Evolutionary conservation across 2,329 filamentous ascomycete genomes (phyloP).

Genomic region (Didymella lethalis): DNA sequence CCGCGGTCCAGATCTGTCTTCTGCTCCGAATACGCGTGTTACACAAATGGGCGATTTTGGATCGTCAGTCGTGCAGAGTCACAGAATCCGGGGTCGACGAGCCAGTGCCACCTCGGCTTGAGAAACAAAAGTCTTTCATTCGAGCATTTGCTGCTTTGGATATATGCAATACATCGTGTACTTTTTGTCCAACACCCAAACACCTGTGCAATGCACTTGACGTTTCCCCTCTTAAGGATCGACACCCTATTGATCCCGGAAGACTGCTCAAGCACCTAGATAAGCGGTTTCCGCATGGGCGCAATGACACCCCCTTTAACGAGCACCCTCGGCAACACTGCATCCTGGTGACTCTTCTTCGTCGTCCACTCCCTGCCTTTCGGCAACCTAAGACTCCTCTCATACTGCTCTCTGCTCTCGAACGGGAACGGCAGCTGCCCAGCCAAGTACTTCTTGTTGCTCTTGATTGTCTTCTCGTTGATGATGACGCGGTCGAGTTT

Average conservation of each 20-base stretch:
- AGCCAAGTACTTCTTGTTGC: constrained; percentile 90
- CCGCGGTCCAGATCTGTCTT: neutral
- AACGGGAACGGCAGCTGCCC: constrained; percentile 86
- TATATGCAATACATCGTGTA: neutral
- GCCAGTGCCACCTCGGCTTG: too few relatives aligned
- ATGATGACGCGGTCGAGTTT: constrained; percentile 87
- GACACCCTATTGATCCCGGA: too few relatives aligned
- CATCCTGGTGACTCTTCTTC: constrained; percentile 91
- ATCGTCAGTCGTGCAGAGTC: neutral
- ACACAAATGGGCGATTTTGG: too few relatives aligned
- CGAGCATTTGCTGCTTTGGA: neutral
- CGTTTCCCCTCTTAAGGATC: too few relatives aligned
- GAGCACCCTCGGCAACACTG: constrained; percentile 86
- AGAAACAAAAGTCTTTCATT: neutral
- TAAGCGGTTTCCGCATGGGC: constrained; percentile 81
- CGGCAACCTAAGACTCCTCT: constrained; percentile 83
- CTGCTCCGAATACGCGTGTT: neutral
- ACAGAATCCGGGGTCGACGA: neutral
- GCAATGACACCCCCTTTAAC: constrained; percentile 93
- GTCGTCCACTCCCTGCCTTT: constrained; percentile 95
- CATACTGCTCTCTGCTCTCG: constrained; percentile 87
- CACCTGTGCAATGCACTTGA: neutral
- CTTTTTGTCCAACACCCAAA: neutral
- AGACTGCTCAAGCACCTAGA: constrained; percentile 30
- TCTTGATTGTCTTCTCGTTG: constrained; percentile 88